Conservation (phyloP, 108 stramenopile genomes). For the Pseudonitzschia pungens region DNA sequence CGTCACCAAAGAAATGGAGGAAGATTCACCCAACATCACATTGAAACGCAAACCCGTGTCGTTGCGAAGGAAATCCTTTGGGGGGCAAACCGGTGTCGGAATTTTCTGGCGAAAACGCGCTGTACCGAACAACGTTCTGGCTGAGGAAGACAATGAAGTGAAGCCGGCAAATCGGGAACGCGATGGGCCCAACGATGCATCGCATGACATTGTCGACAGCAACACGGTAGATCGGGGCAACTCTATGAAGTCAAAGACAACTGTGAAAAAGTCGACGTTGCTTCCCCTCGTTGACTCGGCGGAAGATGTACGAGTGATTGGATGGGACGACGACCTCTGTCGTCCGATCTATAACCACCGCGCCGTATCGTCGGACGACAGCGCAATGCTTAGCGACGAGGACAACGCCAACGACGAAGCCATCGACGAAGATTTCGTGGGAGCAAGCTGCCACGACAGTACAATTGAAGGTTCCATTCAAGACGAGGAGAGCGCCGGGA, state of each 20-base stretch:
- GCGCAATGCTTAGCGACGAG: background rate
- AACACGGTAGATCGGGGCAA: background rate
- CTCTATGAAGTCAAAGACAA: background rate
- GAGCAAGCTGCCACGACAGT: background rate
- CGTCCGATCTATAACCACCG: constrained; percentile 32
- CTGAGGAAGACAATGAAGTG: background rate
- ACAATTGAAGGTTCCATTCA: background rate
- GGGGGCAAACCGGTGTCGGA: constrained; percentile 13
- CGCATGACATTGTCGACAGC: background rate
- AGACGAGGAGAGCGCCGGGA: background rate
- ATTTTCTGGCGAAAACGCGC: constrained; percentile 12
- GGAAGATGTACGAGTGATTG: background rate
- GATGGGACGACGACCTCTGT: constrained; percentile 39
- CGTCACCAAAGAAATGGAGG: background rate
- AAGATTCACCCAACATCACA: background rate
- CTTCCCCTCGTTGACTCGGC: background rate
- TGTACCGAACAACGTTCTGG: background rate
- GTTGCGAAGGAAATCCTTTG: constrained; percentile 16
- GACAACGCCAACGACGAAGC: background rate
- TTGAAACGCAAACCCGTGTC: background rate
- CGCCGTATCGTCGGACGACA: background rate
- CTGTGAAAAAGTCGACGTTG: background rate
- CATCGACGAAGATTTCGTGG: background rate
- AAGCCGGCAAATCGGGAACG: background rate
- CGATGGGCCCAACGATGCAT: background rate